Evolutionary conservation across 495 filamentous ascomycete species (phyloP).

Genomic region (Xylaria scruposa): DNA sequence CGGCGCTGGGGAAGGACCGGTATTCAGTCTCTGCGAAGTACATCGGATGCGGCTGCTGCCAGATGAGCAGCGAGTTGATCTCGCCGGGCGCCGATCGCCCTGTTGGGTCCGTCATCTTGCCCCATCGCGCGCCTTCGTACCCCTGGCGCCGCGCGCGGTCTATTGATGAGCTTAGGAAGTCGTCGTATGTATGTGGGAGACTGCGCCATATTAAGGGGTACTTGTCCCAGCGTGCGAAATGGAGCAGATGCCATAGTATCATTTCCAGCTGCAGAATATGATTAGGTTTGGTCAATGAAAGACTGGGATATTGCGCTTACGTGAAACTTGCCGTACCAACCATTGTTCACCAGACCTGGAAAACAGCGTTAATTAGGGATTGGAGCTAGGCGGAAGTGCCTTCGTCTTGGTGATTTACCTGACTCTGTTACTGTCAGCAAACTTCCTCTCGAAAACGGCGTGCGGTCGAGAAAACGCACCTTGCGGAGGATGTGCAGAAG

Average conservation of each 20-base stretch:
- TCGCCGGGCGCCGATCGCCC: conserved; percentile 62
- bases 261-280: conserved; percentile 50
- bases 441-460: neutral
- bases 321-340: conserved; percentile 62
- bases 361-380: neutral
- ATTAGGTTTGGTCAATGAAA: conserved; percentile 1
- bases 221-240: conserved; percentile 60
- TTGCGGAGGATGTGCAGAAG: conserved; percentile 46
- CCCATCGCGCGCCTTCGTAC: conserved; percentile 61
- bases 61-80: conserved; percentile 61
- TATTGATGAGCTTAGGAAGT: conserved; percentile 53
- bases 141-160: conserved; percentile 56
- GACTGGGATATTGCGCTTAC: conserved; percentile 31
- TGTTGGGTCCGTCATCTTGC: conserved; percentile 65
- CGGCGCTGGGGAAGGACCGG: conserved; percentile 44
- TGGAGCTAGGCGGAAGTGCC: neutral
- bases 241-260: conserved; percentile 60
- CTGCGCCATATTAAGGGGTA: conserved; percentile 53
- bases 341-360: conserved; percentile 58
- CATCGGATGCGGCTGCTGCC: conserved; percentile 63
- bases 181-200: conserved; percentile 53
- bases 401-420: conserved; percentile 33
- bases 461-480: conserved; percentile 27
- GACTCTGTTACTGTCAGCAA: conserved; percentile 36
- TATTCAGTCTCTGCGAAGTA: conserved; percentile 62